These are phyloP conservation scores for Heterobasidion annosum DNA, from an alignment of 1,284 basidiomycete genomes.

Conservation along the genomic window DNA sequence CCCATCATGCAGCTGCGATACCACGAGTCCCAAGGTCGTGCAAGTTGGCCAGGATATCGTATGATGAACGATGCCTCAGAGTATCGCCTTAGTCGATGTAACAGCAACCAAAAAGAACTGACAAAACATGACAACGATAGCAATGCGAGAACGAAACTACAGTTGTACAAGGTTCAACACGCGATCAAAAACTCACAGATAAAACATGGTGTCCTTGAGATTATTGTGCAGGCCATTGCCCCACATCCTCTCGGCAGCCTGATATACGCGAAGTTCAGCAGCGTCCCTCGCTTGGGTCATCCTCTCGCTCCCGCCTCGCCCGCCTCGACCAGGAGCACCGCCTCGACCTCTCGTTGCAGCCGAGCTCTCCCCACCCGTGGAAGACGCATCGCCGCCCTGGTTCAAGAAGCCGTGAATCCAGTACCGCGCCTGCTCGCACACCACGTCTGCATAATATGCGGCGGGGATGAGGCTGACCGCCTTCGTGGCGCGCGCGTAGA, in stretches of 20 bases:
- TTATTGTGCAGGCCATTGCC: conserved; percentile 52
- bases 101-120: background rate
- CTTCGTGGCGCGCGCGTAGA: conserved; percentile 70
- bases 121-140: background rate
- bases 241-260: conserved; percentile 48
- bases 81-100: too few relatives aligned
- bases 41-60: too few relatives aligned
- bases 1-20: too few relatives aligned
- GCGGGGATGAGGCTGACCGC: conserved; percentile 69
- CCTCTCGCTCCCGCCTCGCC: conserved; percentile 7
- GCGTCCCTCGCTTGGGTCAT: conserved; percentile 29
- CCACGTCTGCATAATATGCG: conserved; percentile 71
- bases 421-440: conserved; percentile 63
- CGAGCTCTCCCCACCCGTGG: conserved; percentile 18
- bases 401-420: conserved; percentile 61
- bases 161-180: background rate
- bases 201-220: conserved; percentile 61
- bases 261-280: conserved; percentile 36
- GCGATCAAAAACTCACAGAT: conserved; percentile 36
- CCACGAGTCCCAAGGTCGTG: too few relatives aligned
- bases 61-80: too few relatives aligned
- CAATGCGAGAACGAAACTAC: background rate
- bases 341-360: background rate
- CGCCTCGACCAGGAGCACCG: conserved; percentile 1
- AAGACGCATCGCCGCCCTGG: conserved; percentile 34